phyloP scores from a whole-genome alignment of 371 early-diverging fungal species.

The Smittium culicis region DNA sequence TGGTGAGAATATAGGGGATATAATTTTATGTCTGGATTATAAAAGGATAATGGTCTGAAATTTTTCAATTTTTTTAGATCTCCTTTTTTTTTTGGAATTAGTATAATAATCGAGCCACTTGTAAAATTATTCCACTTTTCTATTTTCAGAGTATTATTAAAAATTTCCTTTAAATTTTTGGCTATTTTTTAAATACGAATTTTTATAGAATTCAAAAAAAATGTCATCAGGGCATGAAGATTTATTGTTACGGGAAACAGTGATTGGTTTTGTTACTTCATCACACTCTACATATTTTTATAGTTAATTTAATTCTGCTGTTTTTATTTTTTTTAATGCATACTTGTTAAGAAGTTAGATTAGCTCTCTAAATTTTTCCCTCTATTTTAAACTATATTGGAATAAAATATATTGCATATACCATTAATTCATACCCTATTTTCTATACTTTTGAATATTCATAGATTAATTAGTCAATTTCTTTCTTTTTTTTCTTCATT shows the following conservation, averaged over 20 bases:
- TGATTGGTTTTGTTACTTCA: conserved; percentile 7
- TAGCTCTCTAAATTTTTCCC: not conserved
- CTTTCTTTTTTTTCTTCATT: not conserved
- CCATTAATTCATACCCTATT: not conserved
- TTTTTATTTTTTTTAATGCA: not conserved
- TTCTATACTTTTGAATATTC: not conserved
- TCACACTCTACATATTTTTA: not conserved
- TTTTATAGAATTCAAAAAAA: conserved; percentile 6
- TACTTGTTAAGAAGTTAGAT: not conserved
- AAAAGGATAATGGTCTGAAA: conserved; percentile 13
- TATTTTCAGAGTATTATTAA: not conserved
- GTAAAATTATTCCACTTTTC: not conserved
- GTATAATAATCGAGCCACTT: not conserved
- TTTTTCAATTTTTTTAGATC: conserved; percentile 11
- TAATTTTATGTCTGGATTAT: conserved; percentile 13
- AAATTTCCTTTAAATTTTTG: not conserved
- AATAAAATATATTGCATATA: not conserved
- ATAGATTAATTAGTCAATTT: not conserved
- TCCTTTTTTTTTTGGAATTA: conserved; percentile 15
- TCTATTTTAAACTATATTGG: conserved; percentile 2
- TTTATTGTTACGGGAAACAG: not conserved
- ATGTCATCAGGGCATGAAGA: not conserved
- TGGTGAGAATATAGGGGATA: conserved; percentile 8
- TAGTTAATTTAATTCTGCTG: not conserved
- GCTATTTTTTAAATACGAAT: not conserved